These are phyloP conservation scores for Cicer arietinum DNA, from an alignment of 306 rosid genomes.

Conservation along the genomic window DNA sequence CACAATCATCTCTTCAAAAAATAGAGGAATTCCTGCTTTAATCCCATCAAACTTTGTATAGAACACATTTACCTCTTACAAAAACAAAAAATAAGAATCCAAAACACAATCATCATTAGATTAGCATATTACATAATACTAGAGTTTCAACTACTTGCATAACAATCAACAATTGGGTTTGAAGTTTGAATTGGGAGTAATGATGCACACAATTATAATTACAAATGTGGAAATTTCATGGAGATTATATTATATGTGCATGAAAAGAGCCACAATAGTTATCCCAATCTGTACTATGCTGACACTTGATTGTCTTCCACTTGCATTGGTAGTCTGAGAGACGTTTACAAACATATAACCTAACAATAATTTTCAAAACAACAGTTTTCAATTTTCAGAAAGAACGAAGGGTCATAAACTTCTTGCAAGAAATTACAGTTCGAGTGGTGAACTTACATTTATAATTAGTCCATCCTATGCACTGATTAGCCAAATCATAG, in stretches of 20 bases:
- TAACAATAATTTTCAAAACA: conserved; percentile 10
- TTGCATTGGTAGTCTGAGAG: conserved; percentile 33
- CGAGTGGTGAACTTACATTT: conserved; percentile 71
- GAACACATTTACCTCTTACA: too few species aligned
- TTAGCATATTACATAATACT: too few species aligned
- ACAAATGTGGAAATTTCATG: too few species aligned
- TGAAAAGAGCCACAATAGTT: conserved; percentile 51
- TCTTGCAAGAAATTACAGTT: conserved; percentile 21
- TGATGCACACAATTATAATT: too few species aligned
- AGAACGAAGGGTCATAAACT: conserved; percentile 2
- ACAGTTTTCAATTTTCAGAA: neutral
- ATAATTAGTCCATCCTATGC: conserved; percentile 84
- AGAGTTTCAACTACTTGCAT: too few species aligned
- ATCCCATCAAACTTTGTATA: too few species aligned
- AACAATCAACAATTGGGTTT: too few species aligned
- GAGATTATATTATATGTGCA: conserved; percentile 48
- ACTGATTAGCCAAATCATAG: conserved; percentile 80
- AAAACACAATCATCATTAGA: too few species aligned
- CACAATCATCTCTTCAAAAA: too few species aligned
- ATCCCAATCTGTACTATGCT: conserved; percentile 54
- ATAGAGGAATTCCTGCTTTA: too few species aligned
- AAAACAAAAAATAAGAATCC: too few species aligned
- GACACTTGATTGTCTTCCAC: conserved; percentile 48
- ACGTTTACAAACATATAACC: conserved; percentile 87
- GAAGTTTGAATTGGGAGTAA: too few species aligned